Evolutionary conservation across 805 yeast species (phyloP).

Genomic region (Zygoascus ofunaensis): DNA sequence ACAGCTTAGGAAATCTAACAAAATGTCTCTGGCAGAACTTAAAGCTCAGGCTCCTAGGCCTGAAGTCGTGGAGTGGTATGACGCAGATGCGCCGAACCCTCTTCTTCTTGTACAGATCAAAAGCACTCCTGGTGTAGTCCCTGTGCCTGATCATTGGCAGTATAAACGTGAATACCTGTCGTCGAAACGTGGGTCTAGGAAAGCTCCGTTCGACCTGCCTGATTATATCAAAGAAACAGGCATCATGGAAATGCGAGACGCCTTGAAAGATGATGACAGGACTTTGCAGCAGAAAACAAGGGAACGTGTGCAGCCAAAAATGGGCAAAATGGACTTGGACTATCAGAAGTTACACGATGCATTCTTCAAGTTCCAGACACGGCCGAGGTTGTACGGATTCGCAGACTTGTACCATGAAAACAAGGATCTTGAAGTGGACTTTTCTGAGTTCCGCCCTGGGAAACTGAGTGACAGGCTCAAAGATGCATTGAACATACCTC

Average conservation of each 20-base stretch:
- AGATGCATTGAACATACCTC: constrained; percentile 59
- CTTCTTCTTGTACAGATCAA: constrained; percentile 54
- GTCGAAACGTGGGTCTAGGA: constrained; percentile 54
- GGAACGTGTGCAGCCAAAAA: constrained; percentile 79
- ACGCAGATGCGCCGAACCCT: constrained; percentile 79
- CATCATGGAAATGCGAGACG: constrained; percentile 74
- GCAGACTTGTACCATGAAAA: constrained; percentile 83
- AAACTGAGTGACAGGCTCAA: constrained; percentile 48
- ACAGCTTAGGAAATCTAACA: constrained; percentile 42
- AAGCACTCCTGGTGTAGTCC: constrained; percentile 53
- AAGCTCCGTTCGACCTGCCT: constrained; percentile 69
- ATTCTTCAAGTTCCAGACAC: constrained; percentile 70
- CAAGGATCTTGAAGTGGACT: constrained; percentile 43
- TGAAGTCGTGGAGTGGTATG: constrained; percentile 76
- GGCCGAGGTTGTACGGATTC: constrained; percentile 57
- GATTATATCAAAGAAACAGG: constrained; percentile 73
- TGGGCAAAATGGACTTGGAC: constrained; percentile 81
- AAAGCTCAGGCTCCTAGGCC: constrained; percentile 57
- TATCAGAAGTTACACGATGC: constrained; percentile 76
- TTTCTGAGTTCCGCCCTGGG: constrained; percentile 54
- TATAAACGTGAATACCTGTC: constrained; percentile 65
- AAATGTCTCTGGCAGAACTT: constrained; percentile 57
- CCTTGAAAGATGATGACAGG: constrained; percentile 39
- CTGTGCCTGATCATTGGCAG: constrained; percentile 82
- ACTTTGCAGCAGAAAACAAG: constrained; percentile 65